phyloP scores from a whole-genome alignment of 768 basidiomycete species.

The Termitomyces sp. region DNA sequence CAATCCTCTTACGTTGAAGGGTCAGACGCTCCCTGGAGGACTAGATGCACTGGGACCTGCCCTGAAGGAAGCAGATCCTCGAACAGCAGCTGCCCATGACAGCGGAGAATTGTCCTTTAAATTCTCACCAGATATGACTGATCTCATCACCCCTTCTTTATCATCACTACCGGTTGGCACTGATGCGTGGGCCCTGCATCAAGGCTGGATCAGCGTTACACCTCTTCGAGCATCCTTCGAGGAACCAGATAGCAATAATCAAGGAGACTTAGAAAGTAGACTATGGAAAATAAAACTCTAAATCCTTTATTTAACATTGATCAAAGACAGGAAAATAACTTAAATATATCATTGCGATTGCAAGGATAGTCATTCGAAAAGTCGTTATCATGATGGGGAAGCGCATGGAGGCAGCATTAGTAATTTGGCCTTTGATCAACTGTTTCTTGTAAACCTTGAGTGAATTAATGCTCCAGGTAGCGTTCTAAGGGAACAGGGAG shows the following conservation, averaged over 20 bases:
- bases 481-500: slow-evolving; percentile 43
- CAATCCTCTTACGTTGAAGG: slow-evolving; percentile 6
- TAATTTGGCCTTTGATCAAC: slow-evolving; percentile 32
- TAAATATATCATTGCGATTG: background rate
- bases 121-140: slow-evolving; percentile 65
- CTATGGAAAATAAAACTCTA: slow-evolving; percentile 59
- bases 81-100: slow-evolving; percentile 9
- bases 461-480: slow-evolving; percentile 75
- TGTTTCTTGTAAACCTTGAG: slow-evolving; percentile 71
- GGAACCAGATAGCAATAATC: slow-evolving; percentile 38
- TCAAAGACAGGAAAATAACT: background rate
- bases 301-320: background rate
- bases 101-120: slow-evolving; percentile 55
- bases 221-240: slow-evolving; percentile 73
- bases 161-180: slow-evolving; percentile 66
- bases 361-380: background rate
- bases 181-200: slow-evolving; percentile 75
- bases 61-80: background rate
- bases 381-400: background rate
- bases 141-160: slow-evolving; percentile 54
- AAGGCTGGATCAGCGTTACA: slow-evolving; percentile 71
- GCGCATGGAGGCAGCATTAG: slow-evolving; percentile 7
- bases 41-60: slow-evolving; percentile 31
- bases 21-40: slow-evolving; percentile 29
- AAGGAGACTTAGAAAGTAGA: slow-evolving; percentile 29